These are phyloP conservation scores for Trypanosoma rangeli DNA, from an alignment of 208 protist species.

Conservation along the genomic window DNA sequence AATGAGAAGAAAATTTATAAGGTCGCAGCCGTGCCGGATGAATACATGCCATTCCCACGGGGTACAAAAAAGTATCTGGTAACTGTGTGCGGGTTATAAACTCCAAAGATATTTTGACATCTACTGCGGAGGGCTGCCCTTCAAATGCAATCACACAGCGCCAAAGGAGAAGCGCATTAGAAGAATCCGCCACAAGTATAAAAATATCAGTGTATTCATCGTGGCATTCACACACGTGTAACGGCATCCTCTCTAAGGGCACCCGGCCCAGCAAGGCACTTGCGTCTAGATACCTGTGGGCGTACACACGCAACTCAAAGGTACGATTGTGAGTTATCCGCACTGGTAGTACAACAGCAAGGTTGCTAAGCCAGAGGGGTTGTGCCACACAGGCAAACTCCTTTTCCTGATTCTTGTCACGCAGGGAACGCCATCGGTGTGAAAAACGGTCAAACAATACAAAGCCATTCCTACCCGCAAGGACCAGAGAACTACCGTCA, in stretches of 20 bases:
- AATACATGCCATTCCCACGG: conserved; percentile 15
- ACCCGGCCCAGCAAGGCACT: conserved; percentile 20
- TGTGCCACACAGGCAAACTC: conserved; percentile 48
- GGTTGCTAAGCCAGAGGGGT: conserved; percentile 56
- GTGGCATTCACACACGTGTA: conserved; percentile 36
- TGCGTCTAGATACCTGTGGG: conserved; percentile 27
- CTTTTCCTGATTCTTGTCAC: conserved; percentile 32
- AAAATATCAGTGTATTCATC: conserved; percentile 40
- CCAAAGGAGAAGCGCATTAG: conserved; percentile 42
- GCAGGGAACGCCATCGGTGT: conserved; percentile 43
- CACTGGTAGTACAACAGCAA: conserved; percentile 41
- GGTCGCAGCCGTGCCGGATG: conserved; percentile 13
- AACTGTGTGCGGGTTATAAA: conserved; percentile 15
- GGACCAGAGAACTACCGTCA: conserved; percentile 42
- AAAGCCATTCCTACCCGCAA: conserved; percentile 45
- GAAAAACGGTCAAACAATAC: conserved; percentile 40
- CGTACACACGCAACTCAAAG: conserved; percentile 42
- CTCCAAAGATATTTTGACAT: conserved; percentile 15
- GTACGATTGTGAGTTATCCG: conserved; percentile 20
- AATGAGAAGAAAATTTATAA: neutral
- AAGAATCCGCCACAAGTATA: conserved; percentile 35
- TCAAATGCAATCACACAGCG: conserved; percentile 29
- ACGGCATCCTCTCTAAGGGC: conserved; percentile 34
- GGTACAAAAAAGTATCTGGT: conserved; percentile 7
- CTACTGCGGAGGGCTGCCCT: neutral